Conservation (phyloP, 1,284 basidiomycete genomes). For the Ustilago sp. region DNA sequence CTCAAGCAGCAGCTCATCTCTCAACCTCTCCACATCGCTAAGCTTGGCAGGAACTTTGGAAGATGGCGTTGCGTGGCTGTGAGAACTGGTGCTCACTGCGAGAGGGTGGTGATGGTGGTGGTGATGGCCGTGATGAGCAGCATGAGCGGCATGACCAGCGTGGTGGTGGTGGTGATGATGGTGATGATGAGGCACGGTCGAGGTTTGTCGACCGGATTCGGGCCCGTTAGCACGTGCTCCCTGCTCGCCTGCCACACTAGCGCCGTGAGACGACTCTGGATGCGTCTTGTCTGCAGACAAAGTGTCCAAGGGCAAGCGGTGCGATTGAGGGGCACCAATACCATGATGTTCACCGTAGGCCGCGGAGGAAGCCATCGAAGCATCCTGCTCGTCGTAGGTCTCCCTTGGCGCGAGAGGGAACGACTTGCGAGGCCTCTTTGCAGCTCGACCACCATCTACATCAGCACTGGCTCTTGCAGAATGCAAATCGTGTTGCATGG, state of each 20-base stretch:
- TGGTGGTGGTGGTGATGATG: conserved; percentile 57
- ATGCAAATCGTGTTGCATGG: conserved; percentile 37
- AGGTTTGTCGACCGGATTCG: conserved; percentile 12
- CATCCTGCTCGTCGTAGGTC: conserved; percentile 28
- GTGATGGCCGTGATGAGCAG: conserved; percentile 37
- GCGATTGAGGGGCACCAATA: conserved; percentile 11
- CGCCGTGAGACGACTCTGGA: conserved; percentile 16
- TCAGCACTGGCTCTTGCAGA: conserved; percentile 26
- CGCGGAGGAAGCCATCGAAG: conserved; percentile 2
- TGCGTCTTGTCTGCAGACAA: conserved; percentile 21
- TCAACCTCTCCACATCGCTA: conserved; percentile 58
- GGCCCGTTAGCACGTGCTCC: conserved; percentile 16
- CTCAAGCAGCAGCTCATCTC: conserved; percentile 61
- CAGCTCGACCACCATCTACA: conserved; percentile 21
- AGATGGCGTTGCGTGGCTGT: conserved; percentile 18
- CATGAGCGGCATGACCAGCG: conserved; percentile 33
- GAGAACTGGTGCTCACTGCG: conserved; percentile 21
- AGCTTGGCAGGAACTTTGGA: conserved; percentile 23
- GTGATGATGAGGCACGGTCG: conserved; percentile 40
- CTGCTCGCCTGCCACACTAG: conserved; percentile 27
- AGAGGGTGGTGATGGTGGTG: conserved; percentile 51
- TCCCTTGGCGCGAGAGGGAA: conserved; percentile 29
- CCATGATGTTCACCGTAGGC: conserved; percentile 8
- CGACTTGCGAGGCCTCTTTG: conserved; percentile 45
- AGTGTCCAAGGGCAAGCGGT: conserved; percentile 21